phyloP scores from a whole-genome alignment of 1,139 yeast genomes.

The Pichia sp. region DNA sequence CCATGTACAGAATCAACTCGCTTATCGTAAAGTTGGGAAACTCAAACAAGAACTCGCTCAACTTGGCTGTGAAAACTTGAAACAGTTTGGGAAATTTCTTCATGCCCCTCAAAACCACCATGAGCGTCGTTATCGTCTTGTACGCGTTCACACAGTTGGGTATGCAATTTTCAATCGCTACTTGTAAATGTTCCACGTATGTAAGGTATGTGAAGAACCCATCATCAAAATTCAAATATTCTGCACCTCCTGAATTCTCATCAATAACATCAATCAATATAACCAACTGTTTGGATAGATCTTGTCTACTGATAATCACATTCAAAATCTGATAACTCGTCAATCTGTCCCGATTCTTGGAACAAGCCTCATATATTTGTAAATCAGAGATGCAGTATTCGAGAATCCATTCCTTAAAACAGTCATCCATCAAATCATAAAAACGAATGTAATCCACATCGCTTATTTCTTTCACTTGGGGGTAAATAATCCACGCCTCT shows the following conservation, averaged over 20 bases:
- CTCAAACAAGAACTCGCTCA: constrained; percentile 8
- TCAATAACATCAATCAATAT: constrained; percentile 7
- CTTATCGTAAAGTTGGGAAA: constrained; percentile 14
- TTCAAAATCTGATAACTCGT: constrained; percentile 5
- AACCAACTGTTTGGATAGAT: constrained; percentile 10
- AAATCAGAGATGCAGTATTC: constrained; percentile 7
- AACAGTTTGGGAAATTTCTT: constrained; percentile 5
- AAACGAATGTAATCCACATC: constrained; percentile 6
- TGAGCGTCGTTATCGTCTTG: constrained; percentile 5
- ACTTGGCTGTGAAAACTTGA: constrained; percentile 1
- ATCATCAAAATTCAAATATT: constrained; percentile 1
- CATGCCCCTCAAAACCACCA: constrained; percentile 11
- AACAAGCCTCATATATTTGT: not conserved
- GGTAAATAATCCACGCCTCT: constrained; percentile 9
- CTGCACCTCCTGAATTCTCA: constrained; percentile 3
- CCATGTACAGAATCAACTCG: constrained; percentile 8
- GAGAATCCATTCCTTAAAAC: constrained; percentile 11
- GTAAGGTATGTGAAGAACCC: constrained; percentile 15
- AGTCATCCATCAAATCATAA: constrained; percentile 12
- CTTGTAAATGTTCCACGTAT: constrained; percentile 13
- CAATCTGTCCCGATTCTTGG: not conserved
- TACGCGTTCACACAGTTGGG: constrained; percentile 12
- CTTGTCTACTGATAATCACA: constrained; percentile 3
- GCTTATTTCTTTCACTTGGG: constrained; percentile 1
- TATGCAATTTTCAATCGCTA: constrained; percentile 7